These are phyloP conservation scores for Termitomyces sp. DNA, from an alignment of 1,284 basidiomycete genomes.

Conservation along the genomic window DNA sequence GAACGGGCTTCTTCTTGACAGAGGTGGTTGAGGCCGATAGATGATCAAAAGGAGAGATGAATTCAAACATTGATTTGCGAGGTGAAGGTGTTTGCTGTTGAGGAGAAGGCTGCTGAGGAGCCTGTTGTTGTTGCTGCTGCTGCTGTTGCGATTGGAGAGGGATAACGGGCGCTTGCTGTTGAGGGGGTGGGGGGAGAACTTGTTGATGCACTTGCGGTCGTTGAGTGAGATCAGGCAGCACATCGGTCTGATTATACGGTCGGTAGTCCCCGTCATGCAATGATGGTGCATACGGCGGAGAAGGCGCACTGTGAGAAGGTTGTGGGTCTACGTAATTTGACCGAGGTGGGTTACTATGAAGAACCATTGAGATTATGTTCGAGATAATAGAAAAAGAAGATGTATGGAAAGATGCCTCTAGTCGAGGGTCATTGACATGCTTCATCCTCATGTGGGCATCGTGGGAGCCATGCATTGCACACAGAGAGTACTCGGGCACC, in stretches of 20 bases:
- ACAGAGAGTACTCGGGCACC: background rate
- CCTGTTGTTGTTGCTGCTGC: conserved; percentile 27
- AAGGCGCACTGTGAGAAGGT: conserved; percentile 37
- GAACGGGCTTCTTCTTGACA: conserved; percentile 60
- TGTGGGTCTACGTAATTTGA: conserved; percentile 53
- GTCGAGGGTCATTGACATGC: background rate
- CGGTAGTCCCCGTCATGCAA: conserved; percentile 40
- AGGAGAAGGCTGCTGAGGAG: conserved; percentile 31
- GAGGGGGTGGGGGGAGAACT: conserved; percentile 33
- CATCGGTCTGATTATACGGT: conserved; percentile 41
- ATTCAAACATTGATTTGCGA: conserved; percentile 77
- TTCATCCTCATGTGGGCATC: conserved; percentile 8
- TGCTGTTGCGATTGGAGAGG: conserved; percentile 20
- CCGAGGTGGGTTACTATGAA: conserved; percentile 44
- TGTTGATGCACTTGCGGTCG: conserved; percentile 29
- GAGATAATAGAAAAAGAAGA: conserved; percentile 3
- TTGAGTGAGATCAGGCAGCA: conserved; percentile 28
- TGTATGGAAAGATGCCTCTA: background rate
- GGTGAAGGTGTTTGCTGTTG: conserved; percentile 57
- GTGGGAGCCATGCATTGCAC: conserved; percentile 9
- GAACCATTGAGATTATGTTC: conserved; percentile 13
- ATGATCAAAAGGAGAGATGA: conserved; percentile 77
- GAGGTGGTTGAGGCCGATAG: conserved; percentile 42
- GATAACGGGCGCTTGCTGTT: conserved; percentile 8
- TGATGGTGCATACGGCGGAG: conserved; percentile 43